Base-by-base conservation (phyloP, 2,329 filamentous ascomycete genomes). In the Harringtonia lauricola region DNA sequence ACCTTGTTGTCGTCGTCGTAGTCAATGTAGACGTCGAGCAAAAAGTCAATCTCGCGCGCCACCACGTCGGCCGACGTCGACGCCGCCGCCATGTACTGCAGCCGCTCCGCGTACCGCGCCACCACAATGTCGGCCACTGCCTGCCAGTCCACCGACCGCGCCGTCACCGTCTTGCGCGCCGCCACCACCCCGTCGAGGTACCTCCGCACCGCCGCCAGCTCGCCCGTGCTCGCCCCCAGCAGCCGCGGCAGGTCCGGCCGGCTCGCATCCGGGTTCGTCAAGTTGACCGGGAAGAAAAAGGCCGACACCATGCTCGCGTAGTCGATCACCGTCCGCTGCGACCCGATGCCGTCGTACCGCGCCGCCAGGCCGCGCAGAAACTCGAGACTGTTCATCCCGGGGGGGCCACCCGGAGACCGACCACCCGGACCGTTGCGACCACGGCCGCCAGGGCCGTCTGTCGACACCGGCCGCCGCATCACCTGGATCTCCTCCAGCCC, bases 301-400 rank as follows among this genome's bases (percentile, higher is more conserved):
- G 44, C 44, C 36, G 44, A 46, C 9, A 39, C 39, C 44, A 46
- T 42, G 30, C 29, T 18, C 13, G 36, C 17, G 19, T 35, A 42
- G 26, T 46, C 44, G 22, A 46, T 14, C 6, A 35, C 4, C 17
- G 39, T 39, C n/a, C 44, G 36, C n/a, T 13, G 12, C 14, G 35
- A 26, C 15, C 44, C 44, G 21, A 46, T 29, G 21, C 26, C 39
- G 7, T 45, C 22, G 26, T 45, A 44, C 10, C 40, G 47, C 19
- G 17, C 37, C 13, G 29, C 9, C 28, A 41, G 39, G 18, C 39
- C 29, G 19, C 39, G 21, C 18, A 41, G 15, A 14, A 34, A 41
- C 29, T 33, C 39, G 24, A 42, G 10, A 14, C 26, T 31, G 8
- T 22, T 24, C 24, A 30, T 14, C 7, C 43, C 43, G 3, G 19